phyloP scores from a whole-genome alignment of 345 rosid species.

The Pistacia atlantica region DNA sequence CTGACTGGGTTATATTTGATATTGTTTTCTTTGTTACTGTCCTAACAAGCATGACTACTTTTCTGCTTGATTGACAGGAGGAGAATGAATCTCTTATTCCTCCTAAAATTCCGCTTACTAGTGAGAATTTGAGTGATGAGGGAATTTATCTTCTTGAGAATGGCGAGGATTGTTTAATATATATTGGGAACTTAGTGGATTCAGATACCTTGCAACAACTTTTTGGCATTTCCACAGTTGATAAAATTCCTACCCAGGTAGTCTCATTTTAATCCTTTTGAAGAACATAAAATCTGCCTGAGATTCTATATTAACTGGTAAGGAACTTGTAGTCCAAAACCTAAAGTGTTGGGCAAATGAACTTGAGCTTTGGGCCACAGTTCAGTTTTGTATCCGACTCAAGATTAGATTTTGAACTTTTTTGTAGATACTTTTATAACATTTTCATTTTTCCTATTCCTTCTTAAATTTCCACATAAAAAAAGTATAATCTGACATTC shows the following conservation, averaged over 20 bases:
- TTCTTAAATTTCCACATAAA: neutral
- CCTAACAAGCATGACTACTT: slow-evolving; percentile 1
- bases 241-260: slow-evolving; percentile 79
- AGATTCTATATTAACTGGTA: neutral
- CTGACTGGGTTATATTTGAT: neutral
- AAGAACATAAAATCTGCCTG: neutral
- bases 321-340: neutral
- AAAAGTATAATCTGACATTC: neutral
- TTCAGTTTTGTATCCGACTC: neutral
- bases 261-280: slow-evolving; percentile 11
- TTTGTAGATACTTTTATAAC: neutral
- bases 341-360: slow-evolving; percentile 6
- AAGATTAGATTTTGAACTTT: neutral
- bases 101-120: slow-evolving; percentile 67
- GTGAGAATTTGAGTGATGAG: slow-evolving; percentile 68
- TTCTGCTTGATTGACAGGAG: slow-evolving; percentile 46
- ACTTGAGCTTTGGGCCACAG: neutral
- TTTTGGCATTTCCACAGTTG: slow-evolving; percentile 59
- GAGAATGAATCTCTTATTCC: slow-evolving; percentile 59
- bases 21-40: slow-evolving; percentile 3
- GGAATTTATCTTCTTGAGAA: slow-evolving; percentile 95
- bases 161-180: slow-evolving; percentile 79
- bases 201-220: slow-evolving; percentile 61
- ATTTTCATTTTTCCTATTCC: neutral
- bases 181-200: slow-evolving; percentile 64